These are phyloP conservation scores for Torulaspora indica DNA, from an alignment of 805 yeast species.

Conservation along the genomic window DNA sequence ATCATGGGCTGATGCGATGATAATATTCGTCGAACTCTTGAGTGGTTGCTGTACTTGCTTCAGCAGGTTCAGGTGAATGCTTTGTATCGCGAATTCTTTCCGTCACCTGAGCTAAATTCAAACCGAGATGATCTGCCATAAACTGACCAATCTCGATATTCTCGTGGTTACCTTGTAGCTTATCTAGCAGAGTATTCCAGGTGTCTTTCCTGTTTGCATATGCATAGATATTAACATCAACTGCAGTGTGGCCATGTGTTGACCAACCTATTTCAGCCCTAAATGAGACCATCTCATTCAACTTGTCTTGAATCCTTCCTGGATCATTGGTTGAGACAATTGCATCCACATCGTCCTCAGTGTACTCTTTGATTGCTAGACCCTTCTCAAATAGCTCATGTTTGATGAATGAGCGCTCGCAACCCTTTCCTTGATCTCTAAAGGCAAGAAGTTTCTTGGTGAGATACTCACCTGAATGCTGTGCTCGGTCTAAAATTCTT, in stretches of 20 bases:
- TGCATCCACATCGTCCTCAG: conserved; percentile 50
- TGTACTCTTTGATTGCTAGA: conserved; percentile 60
- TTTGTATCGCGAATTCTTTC: conserved; percentile 45
- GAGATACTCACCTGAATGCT: conserved; percentile 73
- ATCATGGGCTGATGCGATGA: conserved; percentile 9
- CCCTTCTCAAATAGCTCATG: conserved; percentile 55
- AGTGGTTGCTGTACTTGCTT: conserved; percentile 4
- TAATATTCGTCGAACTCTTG: conserved; percentile 18
- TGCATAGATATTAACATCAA: conserved; percentile 89
- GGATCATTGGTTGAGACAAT: conserved; percentile 35
- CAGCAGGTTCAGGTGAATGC: conserved; percentile 36
- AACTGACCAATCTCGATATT: conserved; percentile 79
- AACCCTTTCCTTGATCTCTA: conserved; percentile 31
- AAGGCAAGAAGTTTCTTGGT: conserved; percentile 42
- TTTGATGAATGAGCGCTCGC: conserved; percentile 42
- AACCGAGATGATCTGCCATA: conserved; percentile 50
- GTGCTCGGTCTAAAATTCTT: conserved; percentile 60
- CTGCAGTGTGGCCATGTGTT: conserved; percentile 94
- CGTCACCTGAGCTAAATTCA: conserved; percentile 48
- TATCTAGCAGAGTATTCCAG: conserved; percentile 38
- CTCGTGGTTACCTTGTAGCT: conserved; percentile 75
- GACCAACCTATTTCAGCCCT: conserved; percentile 95
- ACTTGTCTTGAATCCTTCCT: conserved; percentile 38
- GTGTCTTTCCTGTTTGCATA: conserved; percentile 55
- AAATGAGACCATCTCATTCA: conserved; percentile 68